Percentiles rank a stretch among this genome's conserved stretches.
These are phyloP conservation scores for Saccharomyces pastorianus DNA, from an alignment of 1,139 yeast species.

Conservation along the genomic window DNA sequence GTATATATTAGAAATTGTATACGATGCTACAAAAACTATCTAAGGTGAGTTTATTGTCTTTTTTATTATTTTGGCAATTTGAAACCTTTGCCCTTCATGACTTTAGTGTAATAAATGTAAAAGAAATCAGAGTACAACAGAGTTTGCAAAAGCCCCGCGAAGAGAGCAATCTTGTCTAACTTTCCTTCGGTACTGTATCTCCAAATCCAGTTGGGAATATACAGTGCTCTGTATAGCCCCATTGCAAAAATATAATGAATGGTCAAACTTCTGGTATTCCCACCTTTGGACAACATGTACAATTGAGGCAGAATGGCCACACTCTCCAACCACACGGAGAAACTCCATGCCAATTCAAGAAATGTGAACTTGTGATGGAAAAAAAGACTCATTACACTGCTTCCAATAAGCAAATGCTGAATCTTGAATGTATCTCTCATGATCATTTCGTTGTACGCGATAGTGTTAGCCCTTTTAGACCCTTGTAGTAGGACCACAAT, in stretches of 20 bases:
- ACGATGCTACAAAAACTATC: not conserved
- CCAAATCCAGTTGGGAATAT: conserved; percentile 92
- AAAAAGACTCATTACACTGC: conserved; percentile 51
- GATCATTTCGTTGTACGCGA: conserved; percentile 41
- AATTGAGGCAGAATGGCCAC: conserved; percentile 90
- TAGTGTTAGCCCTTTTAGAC: conserved; percentile 41
- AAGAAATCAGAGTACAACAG: conserved; percentile 87
- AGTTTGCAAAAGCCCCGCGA: conserved; percentile 82
- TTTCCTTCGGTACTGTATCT: conserved; percentile 58
- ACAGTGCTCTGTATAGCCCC: conserved; percentile 80
- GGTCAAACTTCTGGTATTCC: conserved; percentile 84
- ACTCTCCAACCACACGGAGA: conserved; percentile 79
- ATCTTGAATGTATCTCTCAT: conserved; percentile 73
- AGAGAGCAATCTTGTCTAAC: conserved; percentile 61
- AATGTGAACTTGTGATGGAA: conserved; percentile 59
- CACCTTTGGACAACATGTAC: conserved; percentile 81
- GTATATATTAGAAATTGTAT: not conserved
- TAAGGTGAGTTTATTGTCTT: not conserved
- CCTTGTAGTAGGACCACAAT: conserved; percentile 62
- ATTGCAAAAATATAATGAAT: conserved; percentile 89
- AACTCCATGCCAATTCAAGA: conserved; percentile 65
- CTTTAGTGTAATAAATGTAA: conserved; percentile 78
- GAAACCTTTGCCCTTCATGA: conserved; percentile 73
- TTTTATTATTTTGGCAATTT: conserved; percentile 59
- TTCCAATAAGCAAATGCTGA: conserved; percentile 59